These are phyloP conservation scores for Vaccinium darrowii DNA, from an alignment of 148 eudicot species.

Conservation along the genomic window DNA sequence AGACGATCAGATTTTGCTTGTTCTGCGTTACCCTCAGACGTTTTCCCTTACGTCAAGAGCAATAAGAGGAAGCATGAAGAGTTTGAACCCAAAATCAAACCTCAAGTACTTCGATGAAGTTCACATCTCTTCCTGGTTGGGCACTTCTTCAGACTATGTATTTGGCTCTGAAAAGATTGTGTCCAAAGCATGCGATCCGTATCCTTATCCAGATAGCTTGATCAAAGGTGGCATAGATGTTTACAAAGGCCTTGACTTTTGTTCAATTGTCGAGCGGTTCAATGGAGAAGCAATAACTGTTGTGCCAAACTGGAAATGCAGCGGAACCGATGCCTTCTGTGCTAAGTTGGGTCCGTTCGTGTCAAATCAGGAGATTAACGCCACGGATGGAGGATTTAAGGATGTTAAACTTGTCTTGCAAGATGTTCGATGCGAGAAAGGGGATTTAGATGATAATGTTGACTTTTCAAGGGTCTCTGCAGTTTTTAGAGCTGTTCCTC, in stretches of 20 bases:
- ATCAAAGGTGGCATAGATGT: constrained; percentile 35
- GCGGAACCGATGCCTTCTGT: constrained; percentile 68
- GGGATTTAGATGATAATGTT: constrained; percentile 19
- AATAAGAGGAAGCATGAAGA: constrained; percentile 66
- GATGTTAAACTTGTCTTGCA: constrained; percentile 55
- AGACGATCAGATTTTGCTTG: constrained; percentile 73
- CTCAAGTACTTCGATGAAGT: constrained; percentile 75
- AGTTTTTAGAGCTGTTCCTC: constrained; percentile 63
- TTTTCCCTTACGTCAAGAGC: constrained; percentile 48
- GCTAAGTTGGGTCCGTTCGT: constrained; percentile 81
- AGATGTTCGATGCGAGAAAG: constrained; percentile 55
- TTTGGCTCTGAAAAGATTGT: constrained; percentile 49
- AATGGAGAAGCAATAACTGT: constrained; percentile 44
- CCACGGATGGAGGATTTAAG: constrained; percentile 73
- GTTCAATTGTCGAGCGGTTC: constrained; percentile 43
- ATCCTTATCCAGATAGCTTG: constrained; percentile 50
- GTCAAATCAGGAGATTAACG: constrained; percentile 50
- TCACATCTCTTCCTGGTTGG: constrained; percentile 50
- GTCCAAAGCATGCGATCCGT: constrained; percentile 65
- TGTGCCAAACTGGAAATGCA: constrained; percentile 88
- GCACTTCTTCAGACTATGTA: constrained; percentile 43
- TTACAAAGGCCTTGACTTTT: constrained; percentile 71
- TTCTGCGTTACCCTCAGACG: constrained; percentile 59
- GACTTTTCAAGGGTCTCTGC: constrained; percentile 50
- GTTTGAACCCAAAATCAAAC: constrained; percentile 54